Evolutionary conservation across 352 stramenopile genomes (phyloP).

Genomic region (Phytophthora vignae): DNA sequence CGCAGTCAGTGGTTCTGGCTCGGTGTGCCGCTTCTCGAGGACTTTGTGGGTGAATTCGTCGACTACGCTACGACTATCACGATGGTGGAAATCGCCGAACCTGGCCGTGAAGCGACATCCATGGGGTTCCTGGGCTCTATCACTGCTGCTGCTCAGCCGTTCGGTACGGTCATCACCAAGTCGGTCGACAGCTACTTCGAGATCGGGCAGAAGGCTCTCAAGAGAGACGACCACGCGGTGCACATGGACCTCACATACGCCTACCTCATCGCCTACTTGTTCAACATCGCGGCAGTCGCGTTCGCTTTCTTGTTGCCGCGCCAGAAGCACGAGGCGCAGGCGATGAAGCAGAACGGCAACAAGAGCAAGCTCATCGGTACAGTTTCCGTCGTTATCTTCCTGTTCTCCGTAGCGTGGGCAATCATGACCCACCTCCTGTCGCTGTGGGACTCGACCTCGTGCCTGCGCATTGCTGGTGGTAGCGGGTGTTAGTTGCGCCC

Average conservation of each 20-base stretch:
- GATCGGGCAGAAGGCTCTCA: slow-evolving; percentile 31
- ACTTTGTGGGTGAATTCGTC: slow-evolving; percentile 47
- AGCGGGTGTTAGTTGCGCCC: slow-evolving; percentile 17
- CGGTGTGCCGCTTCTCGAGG: slow-evolving; percentile 44
- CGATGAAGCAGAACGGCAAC: slow-evolving; percentile 39
- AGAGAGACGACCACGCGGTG: slow-evolving; percentile 38
- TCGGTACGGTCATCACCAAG: slow-evolving; percentile 48
- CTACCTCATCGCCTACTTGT: slow-evolving; percentile 53
- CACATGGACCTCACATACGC: slow-evolving; percentile 31
- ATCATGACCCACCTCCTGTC: slow-evolving; percentile 54
- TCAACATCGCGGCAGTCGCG: slow-evolving; percentile 38
- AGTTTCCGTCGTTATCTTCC: slow-evolving; percentile 23
- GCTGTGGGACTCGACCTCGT: slow-evolving; percentile 49
- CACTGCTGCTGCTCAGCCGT: slow-evolving; percentile 18
- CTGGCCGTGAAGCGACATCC: slow-evolving; percentile 47
- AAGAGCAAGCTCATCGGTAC: slow-evolving; percentile 39
- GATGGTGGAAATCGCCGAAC: slow-evolving; percentile 47
- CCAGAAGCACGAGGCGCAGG: slow-evolving; percentile 51
- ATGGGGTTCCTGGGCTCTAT: slow-evolving; percentile 42
- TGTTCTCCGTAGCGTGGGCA: slow-evolving; percentile 45
- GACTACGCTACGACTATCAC: slow-evolving; percentile 36
- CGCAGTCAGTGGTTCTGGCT: no score
- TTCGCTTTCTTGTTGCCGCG: slow-evolving; percentile 50
- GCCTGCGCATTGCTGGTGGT: slow-evolving; percentile 46
- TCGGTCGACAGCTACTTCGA: slow-evolving; percentile 52